A percentile compares a stretch with the other conserved stretches of the same genome.
These are phyloP conservation scores for Pulveroboletus sp. DNA, from an alignment of 768 basidiomycete genomes.

Conservation along the genomic window DNA sequence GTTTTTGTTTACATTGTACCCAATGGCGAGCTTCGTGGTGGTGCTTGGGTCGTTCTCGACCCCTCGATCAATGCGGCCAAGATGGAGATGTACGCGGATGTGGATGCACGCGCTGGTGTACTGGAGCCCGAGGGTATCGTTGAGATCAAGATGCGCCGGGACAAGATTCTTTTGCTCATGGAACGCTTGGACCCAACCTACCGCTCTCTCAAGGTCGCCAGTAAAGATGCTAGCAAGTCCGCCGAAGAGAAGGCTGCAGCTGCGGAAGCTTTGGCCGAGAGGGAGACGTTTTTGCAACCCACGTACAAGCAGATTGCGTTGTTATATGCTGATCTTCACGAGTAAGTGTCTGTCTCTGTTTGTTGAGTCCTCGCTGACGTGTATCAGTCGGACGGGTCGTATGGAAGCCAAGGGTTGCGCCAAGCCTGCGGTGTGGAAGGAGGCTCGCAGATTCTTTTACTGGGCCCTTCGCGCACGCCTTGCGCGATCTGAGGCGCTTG, in stretches of 20 bases:
- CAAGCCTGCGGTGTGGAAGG: slow-evolving; percentile 81
- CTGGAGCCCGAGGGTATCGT: slow-evolving; percentile 96
- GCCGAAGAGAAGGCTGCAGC: slow-evolving; percentile 74
- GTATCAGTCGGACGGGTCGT: slow-evolving; percentile 80
- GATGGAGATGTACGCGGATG: slow-evolving; percentile 99
- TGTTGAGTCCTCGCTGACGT: slow-evolving; percentile 2
- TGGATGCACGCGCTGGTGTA: slow-evolving; percentile 94
- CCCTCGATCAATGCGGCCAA: slow-evolving; percentile 95
- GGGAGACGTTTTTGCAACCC: slow-evolving; percentile 81
- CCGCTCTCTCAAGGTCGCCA: slow-evolving; percentile 74
- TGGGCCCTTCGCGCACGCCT: slow-evolving; percentile 88
- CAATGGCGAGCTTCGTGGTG: slow-evolving; percentile 97
- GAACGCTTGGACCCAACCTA: slow-evolving; percentile 88
- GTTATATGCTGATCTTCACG: slow-evolving; percentile 94
- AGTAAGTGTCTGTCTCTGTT: slow-evolving; percentile 52
- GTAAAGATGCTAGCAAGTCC: slow-evolving; percentile 69
- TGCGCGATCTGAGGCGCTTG: slow-evolving; percentile 63
- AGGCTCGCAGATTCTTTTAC: slow-evolving; percentile 88
- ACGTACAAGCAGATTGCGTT: slow-evolving; percentile 93
- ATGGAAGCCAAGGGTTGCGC: slow-evolving; percentile 99
- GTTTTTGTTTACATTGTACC: slow-evolving; percentile 98
- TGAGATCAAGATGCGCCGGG: slow-evolving; percentile 96
- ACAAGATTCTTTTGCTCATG: slow-evolving; percentile 89
- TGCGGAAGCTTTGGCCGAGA: slow-evolving; percentile 60
- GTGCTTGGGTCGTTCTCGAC: slow-evolving; percentile 99